Base-by-base conservation (phyloP, 2,329 filamentous ascomycete genomes). In the Paecilomyces sp. region DNA sequence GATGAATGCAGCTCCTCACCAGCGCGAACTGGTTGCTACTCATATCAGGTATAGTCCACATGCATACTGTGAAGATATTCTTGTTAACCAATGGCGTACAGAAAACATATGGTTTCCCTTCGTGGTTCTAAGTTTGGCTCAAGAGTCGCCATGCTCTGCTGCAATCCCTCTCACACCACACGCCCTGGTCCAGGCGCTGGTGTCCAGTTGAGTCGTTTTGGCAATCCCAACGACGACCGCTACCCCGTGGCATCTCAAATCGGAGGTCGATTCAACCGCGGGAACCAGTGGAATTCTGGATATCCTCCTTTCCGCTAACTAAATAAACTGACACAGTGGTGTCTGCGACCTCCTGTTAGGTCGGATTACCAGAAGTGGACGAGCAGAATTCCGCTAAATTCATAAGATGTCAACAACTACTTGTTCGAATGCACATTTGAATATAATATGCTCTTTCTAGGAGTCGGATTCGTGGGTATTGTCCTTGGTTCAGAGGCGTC, bases 61-160 rank as follows among this genome's bases (percentile, higher is more conserved):
- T n/a, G 57, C 31, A 33, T 30, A 50, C 41, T 47, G 36, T 51
- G 24, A 58, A 57, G 41, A 59, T 12, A 22, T 50, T 60, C 11
- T 62, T 56, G 50, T 57, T 62, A 50, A 66, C 61, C 59, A 28
- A 62, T 47, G 11, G 36, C 47, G 51, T 5, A 58, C 58, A 81
- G 84, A 68, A 97, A 97, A 84, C 94, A 99, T 76, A 99, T 99
- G 94, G 94, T 99, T 8, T 99, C 94, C 59, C 88, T 99, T 55
- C 90, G 94, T 62, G 94, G 94, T 60, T 97, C 94, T 71, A 99
- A 99, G 76, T 99, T 97, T 74, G 94, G 94, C 62, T 99, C 94
- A 61, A 91, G 94, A 60, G 94, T 99, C 63, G 94, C 94, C 33
- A 97, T 99, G 93, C 88, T 99, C 58, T 99, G 95, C 80, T 96